Conservation (phyloP, 805 yeast species). For the Nakazawaea molendinolei region DNA sequence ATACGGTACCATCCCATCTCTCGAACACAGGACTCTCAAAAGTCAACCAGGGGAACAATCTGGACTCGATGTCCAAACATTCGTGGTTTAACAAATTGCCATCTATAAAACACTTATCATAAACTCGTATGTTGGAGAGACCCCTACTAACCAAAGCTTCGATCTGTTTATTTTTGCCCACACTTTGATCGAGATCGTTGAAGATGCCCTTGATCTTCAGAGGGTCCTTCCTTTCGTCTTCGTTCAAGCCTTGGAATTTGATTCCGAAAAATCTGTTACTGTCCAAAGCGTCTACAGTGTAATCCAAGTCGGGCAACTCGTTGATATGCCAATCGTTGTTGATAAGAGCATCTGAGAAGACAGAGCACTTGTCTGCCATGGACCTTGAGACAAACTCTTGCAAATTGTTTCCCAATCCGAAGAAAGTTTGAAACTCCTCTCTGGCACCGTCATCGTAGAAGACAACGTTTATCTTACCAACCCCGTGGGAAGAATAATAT, state of each 20-base stretch:
- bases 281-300: conserved; percentile 5
- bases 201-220: conserved; percentile 5
- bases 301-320: conserved; percentile 8
- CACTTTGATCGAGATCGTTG: conserved; percentile 1
- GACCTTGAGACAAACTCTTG: conserved; percentile 12
- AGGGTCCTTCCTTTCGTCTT: conserved; percentile 3
- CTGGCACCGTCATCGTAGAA: conserved; percentile 6
- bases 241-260: conserved; percentile 4
- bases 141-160: conserved; percentile 26
- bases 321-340: conserved; percentile 35
- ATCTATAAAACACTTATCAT: conserved; percentile 35
- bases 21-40: conserved; percentile 31
- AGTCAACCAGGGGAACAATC: conserved; percentile 36
- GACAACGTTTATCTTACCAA: not conserved
- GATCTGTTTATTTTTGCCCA: conserved; percentile 4
- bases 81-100: conserved; percentile 5
- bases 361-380: conserved; percentile 33
- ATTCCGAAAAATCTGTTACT: conserved; percentile 5
- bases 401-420: conserved; percentile 4
- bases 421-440: conserved; percentile 3
- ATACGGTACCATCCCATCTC: conserved; percentile 29
- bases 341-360: conserved; percentile 35
- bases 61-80: conserved; percentile 29
- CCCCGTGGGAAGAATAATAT: not conserved
- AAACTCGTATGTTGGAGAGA: conserved; percentile 36